phyloP scores from a whole-genome alignment of 1,284 basidiomycete species.

The Marasmius tenuissimus region DNA sequence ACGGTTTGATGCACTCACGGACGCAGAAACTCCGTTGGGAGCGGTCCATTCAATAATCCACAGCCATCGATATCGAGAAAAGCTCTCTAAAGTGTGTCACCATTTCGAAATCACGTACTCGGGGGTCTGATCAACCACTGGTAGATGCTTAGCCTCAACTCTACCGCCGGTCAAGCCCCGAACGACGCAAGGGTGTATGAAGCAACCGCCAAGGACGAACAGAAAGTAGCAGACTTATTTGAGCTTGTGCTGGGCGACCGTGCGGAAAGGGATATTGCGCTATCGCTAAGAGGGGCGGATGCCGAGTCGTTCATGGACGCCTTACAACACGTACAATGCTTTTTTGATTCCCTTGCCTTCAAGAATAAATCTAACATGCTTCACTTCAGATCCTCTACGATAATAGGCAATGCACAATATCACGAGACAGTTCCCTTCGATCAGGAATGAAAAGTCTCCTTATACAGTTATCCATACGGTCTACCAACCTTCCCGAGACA shows the following conservation, averaged over 20 bases:
- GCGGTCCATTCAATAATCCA: neutral
- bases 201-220: neutral
- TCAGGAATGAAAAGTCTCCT: neutral
- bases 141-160: neutral
- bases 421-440: neutral
- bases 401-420: neutral
- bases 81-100: neutral
- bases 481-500: slow-evolving; percentile 15
- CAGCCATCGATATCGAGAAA: slow-evolving; percentile 1
- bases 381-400: neutral
- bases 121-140: neutral
- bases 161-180: neutral
- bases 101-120: neutral
- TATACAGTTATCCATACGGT: slow-evolving; percentile 13
- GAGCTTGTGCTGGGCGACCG: neutral
- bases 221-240: neutral
- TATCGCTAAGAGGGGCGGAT: neutral
- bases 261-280: neutral
- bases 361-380: too few relatives aligned
- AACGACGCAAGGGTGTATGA: neutral
- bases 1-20: neutral
- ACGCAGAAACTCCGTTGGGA: neutral
- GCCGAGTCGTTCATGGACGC: slow-evolving; percentile 2
- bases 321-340: neutral
- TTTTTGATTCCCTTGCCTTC: neutral